A percentile compares a stretch with the other conserved stretches of the same genome.
These are phyloP conservation scores for Zygosaccharomyces bailii DNA, from an alignment of 805 yeast genomes.

Conservation along the genomic window DNA sequence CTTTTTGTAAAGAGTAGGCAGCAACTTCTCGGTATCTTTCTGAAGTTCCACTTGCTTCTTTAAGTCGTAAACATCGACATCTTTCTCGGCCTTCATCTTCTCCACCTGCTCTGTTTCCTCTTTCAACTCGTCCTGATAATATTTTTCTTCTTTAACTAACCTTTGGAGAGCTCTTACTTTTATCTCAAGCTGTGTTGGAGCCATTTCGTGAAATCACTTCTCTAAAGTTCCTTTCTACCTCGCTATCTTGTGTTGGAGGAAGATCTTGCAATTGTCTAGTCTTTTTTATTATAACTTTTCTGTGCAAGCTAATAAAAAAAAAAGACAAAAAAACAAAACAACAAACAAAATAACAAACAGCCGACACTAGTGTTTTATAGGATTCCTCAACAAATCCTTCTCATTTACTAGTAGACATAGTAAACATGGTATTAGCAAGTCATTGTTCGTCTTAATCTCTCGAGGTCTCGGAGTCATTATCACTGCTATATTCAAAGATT, in stretches of 20 bases:
- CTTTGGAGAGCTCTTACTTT: conserved; percentile 67
- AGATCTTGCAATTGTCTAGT: background rate
- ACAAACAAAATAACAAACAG: too few species aligned
- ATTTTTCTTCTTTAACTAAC: conserved; percentile 60
- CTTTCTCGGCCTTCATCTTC: conserved; percentile 40
- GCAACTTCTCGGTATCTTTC: conserved; percentile 51
- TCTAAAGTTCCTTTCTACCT: background rate
- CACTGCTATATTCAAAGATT: conserved; percentile 7
- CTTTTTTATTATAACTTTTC: background rate
- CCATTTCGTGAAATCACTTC: conserved; percentile 39
- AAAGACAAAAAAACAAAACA: too few species aligned
- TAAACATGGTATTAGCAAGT: too few species aligned
- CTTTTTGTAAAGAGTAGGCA: conserved; percentile 47
- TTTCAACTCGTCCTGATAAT: conserved; percentile 56
- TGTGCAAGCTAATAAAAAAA: background rate
- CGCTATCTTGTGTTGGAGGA: background rate
- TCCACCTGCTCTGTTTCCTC: conserved; percentile 52
- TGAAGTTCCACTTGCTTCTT: conserved; percentile 52
- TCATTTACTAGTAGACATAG: too few species aligned
- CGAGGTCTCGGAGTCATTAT: conserved; percentile 11
- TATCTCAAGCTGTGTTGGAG: conserved; percentile 69
- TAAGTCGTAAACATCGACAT: conserved; percentile 62
- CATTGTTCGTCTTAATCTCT: background rate
- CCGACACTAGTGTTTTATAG: too few species aligned
- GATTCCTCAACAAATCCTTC: too few species aligned